These are phyloP conservation scores for Phylloporus rhodoxanthus DNA, from an alignment of 768 basidiomycete genomes.

Conservation along the genomic window DNA sequence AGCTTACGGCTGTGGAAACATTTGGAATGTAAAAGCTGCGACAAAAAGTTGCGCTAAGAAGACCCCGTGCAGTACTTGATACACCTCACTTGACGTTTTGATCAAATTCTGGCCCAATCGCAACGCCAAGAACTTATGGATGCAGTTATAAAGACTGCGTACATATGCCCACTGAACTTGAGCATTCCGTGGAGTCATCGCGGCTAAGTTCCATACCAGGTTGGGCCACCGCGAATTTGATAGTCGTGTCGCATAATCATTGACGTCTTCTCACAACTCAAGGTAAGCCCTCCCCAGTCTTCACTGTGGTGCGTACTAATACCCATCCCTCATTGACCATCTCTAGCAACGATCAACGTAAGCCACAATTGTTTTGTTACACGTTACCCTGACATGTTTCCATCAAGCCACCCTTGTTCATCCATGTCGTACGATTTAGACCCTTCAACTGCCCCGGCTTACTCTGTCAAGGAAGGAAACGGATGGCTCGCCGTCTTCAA, in stretches of 20 bases:
- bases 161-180: neutral
- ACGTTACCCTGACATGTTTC: constrained; percentile 3
- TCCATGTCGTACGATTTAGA: constrained; percentile 25
- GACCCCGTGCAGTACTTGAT: too few relatives aligned
- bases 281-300: neutral
- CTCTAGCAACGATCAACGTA: neutral
- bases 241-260: neutral
- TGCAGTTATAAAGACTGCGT: neutral
- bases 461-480: constrained; percentile 39
- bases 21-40: neutral
- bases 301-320: neutral
- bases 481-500: constrained; percentile 55
- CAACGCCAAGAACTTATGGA: too few relatives aligned
- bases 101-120: too few relatives aligned
- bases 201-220: neutral
- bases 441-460: constrained; percentile 24
- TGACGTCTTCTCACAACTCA: neutral
- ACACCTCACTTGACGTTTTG: neutral
- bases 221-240: neutral
- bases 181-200: neutral
- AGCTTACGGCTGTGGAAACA: too few relatives aligned
- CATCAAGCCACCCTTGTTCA: neutral
- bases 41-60: neutral
- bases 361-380: neutral
- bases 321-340: neutral